Percentiles rank a stretch among this genome's conserved stretches.
phyloP scores from a whole-genome alignment of 768 basidiomycete species.

The Amanita thiersii region DNA sequence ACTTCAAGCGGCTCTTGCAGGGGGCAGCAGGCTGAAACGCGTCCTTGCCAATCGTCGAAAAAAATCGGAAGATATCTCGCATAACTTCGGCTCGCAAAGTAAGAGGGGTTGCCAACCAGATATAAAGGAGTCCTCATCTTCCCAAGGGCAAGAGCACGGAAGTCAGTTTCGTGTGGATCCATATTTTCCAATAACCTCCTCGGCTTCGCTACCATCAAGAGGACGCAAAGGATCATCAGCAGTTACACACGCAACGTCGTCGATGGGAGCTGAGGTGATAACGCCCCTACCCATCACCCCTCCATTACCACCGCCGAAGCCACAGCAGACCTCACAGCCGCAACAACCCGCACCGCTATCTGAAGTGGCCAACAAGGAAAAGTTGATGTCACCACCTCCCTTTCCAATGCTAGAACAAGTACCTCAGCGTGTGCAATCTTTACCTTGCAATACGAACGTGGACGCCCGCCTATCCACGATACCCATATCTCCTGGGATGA shows the following conservation, averaged over 20 bases:
- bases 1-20: slow-evolving; percentile 29
- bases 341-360: slow-evolving; percentile 12
- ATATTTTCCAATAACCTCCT: slow-evolving; percentile 5
- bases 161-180: slow-evolving; percentile 6
- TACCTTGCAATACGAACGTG: slow-evolving; percentile 6
- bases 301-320: slow-evolving; percentile 29
- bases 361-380: slow-evolving; percentile 11
- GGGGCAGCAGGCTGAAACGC: slow-evolving; percentile 48
- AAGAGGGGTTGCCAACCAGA: neutral
- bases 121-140: neutral
- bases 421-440: slow-evolving; percentile 1
- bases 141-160: slow-evolving; percentile 1
- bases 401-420: slow-evolving; percentile 9
- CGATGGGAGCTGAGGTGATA: slow-evolving; percentile 9
- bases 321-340: slow-evolving; percentile 24
- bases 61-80: slow-evolving; percentile 40
- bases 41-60: slow-evolving; percentile 50
- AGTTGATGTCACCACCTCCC: slow-evolving; percentile 15
- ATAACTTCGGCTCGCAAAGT: neutral
- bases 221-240: neutral
- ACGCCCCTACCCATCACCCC: slow-evolving; percentile 18
- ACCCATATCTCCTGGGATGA: slow-evolving; percentile 48
- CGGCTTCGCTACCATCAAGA: neutral
- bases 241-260: slow-evolving; percentile 8
- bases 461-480: slow-evolving; percentile 44